Conservation (phyloP, 192 early-diverging fungal genomes). For the Chytriomyces confervae region DNA sequence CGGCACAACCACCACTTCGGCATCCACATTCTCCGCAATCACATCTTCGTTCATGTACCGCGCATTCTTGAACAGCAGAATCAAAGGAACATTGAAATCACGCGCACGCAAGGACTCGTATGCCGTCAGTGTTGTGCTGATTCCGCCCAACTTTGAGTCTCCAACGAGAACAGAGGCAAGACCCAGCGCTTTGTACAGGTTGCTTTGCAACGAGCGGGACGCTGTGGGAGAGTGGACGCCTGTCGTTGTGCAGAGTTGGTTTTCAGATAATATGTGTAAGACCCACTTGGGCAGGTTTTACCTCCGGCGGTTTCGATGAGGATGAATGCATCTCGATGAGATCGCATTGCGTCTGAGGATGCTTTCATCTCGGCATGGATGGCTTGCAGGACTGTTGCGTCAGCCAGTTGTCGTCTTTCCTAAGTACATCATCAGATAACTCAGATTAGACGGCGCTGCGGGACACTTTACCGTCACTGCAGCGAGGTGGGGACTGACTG, state of each 20-base stretch:
- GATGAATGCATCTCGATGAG: constrained; percentile 26
- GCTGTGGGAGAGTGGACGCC: constrained; percentile 75
- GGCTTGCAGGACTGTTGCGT: constrained; percentile 39
- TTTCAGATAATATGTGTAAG: constrained; percentile 12
- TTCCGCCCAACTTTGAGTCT: constrained; percentile 79
- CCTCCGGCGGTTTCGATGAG: constrained; percentile 85
- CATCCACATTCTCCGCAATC: constrained; percentile 27
- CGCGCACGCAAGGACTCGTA: constrained; percentile 72
- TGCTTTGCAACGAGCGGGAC: constrained; percentile 74
- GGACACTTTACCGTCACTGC: constrained; percentile 38
- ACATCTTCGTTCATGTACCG: constrained; percentile 66
- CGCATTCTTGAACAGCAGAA: constrained; percentile 70
- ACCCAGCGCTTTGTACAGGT: constrained; percentile 71
- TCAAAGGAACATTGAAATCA: constrained; percentile 71
- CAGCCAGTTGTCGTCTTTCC: constrained; percentile 42
- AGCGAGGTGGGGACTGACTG: constrained; percentile 78
- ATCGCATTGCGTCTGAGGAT: neutral
- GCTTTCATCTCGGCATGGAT: constrained; percentile 21
- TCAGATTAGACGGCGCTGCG: neutral
- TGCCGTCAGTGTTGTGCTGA: constrained; percentile 78
- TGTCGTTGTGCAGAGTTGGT: constrained; percentile 9
- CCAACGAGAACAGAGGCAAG: constrained; percentile 77
- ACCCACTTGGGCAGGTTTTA: constrained; percentile 12
- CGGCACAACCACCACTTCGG: constrained; percentile 9
- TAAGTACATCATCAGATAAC: constrained; percentile 11